Evolutionary conservation across 1,284 basidiomycete genomes (phyloP).

Genomic region (Fomitopsis betulina): DNA sequence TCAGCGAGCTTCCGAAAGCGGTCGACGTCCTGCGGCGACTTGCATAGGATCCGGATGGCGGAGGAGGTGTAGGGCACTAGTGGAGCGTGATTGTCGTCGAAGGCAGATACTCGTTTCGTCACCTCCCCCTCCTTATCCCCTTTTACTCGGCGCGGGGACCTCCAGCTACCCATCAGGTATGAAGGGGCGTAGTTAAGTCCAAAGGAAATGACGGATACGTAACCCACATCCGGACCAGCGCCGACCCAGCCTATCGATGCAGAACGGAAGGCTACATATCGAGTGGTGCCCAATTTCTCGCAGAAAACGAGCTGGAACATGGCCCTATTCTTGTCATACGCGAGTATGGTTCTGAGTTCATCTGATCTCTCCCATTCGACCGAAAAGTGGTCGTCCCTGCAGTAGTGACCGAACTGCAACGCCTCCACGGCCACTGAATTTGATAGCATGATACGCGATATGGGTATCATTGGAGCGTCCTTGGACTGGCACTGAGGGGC

Average conservation of each 20-base stretch:
- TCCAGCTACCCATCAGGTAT: constrained; percentile 30
- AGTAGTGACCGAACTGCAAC: constrained; percentile 52
- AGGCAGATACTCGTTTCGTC: constrained; percentile 15
- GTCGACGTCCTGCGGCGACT: constrained; percentile 25
- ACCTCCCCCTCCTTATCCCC: not conserved
- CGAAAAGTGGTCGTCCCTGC: constrained; percentile 49
- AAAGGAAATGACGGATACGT: constrained; percentile 37
- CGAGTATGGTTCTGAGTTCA: constrained; percentile 20
- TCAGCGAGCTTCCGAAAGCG: constrained; percentile 35
- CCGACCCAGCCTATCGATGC: constrained; percentile 37
- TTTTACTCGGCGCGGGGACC: constrained; percentile 16
- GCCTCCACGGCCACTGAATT: constrained; percentile 28
- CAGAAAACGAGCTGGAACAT: constrained; percentile 38
- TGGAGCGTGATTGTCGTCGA: constrained; percentile 20
- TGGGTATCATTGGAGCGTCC: too few species aligned
- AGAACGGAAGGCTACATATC: constrained; percentile 39
- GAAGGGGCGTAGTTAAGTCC: constrained; percentile 39
- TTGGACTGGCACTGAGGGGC: too few species aligned
- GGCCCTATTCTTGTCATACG: constrained; percentile 41
- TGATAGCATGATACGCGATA: constrained; percentile 23
- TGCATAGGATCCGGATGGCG: constrained; percentile 45
- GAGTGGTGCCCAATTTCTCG: constrained; percentile 14
- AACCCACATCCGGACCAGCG: constrained; percentile 23
- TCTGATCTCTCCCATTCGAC: constrained; percentile 46
- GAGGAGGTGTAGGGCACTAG: constrained; percentile 43